Evolutionary conservation across 202 grass and related monocot species (phyloP).

Genomic region (Panicum virgatum): DNA sequence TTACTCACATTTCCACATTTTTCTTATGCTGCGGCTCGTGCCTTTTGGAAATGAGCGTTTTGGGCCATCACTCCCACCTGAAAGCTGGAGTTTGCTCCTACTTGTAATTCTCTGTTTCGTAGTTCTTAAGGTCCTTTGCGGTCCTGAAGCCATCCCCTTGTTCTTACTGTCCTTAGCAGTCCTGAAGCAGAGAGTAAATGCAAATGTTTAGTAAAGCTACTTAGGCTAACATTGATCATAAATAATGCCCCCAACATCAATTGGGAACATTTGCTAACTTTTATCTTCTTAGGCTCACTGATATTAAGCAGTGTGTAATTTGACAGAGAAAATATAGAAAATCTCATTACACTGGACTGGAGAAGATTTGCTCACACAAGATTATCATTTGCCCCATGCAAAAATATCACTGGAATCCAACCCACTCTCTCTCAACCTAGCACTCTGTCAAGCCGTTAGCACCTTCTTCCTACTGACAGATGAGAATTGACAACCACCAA

Average conservation of each 20-base stretch:
- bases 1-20: too few relatives aligned
- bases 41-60: too few relatives aligned
- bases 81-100: too few relatives aligned
- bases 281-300: background rate
- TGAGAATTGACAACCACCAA: background rate
- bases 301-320: background rate
- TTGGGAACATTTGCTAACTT: too few relatives aligned
- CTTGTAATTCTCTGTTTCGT: too few relatives aligned
- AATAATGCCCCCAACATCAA: background rate
- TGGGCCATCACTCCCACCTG: too few relatives aligned
- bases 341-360: background rate
- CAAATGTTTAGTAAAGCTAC: constrained; percentile 5
- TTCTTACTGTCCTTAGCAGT: background rate
- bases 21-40: too few relatives aligned
- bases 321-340: background rate
- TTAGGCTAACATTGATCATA: background rate
- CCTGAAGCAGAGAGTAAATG: constrained; percentile 24
- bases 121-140: too few relatives aligned
- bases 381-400: background rate
- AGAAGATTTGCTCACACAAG: background rate
- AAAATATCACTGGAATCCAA: background rate
- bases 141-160: background rate
- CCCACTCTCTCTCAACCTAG: background rate
- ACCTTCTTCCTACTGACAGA: background rate
- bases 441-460: background rate